A percentile compares a stretch with the other conserved stretches of the same genome.
Evolutionary conservation across 2,329 filamentous ascomycete genomes (phyloP).

Genomic region (Aureobasidium lini): DNA sequence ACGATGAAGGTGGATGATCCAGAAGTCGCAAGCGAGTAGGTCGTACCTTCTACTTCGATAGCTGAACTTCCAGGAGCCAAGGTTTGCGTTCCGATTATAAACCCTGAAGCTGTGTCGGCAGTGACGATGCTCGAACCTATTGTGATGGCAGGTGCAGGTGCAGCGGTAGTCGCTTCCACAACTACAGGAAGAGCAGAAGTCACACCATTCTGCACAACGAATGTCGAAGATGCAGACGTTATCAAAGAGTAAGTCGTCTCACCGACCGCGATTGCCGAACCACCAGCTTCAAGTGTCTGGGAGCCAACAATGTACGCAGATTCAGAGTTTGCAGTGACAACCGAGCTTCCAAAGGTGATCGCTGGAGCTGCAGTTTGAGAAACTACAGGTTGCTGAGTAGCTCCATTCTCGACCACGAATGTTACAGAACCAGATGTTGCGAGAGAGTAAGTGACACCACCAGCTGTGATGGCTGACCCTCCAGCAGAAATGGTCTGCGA

Average conservation of each 20-base stretch:
- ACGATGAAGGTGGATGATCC: constrained; percentile 23
- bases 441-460: background rate
- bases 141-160: background rate
- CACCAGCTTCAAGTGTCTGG: constrained; percentile 12
- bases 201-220: background rate
- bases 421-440: background rate
- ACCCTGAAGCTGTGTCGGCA: constrained; percentile 12
- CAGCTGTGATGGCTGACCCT: constrained; percentile 6
- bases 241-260: background rate
- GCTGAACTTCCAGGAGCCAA: constrained; percentile 11
- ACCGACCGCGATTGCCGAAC: constrained; percentile 6
- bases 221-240: background rate
- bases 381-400: background rate
- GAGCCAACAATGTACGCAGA: constrained; percentile 1
- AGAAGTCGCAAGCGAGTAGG: constrained; percentile 15
- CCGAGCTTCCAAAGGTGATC: background rate
- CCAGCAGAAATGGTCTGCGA: constrained; percentile 13
- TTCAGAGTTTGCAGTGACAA: background rate
- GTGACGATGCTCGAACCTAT: constrained; percentile 12
- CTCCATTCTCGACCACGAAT: background rate
- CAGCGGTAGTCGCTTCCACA: background rate
- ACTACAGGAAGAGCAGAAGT: background rate
- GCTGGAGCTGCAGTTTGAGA: background rate
- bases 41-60: constrained; percentile 13
- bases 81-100: constrained; percentile 13